Evolutionary conservation across 164 flowering plant genomes (phyloP).

Genomic region (Berberis thunbergii): DNA sequence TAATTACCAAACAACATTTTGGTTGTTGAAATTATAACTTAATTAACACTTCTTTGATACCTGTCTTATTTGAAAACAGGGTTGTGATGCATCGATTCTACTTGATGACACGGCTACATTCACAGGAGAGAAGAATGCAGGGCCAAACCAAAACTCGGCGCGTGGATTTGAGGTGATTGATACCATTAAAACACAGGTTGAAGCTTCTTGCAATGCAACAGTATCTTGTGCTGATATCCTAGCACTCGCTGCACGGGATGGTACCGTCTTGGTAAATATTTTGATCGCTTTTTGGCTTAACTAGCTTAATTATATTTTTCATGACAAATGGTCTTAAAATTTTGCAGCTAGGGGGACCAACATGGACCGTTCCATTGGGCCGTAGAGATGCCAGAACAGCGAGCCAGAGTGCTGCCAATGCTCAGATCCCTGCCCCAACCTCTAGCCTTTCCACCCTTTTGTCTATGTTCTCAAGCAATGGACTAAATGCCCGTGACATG

Average conservation of each 20-base stretch:
- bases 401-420: constrained; percentile 26
- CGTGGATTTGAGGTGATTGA: constrained; percentile 43
- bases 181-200: constrained; percentile 32
- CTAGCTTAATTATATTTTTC: neutral
- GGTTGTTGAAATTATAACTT: too few relatives aligned
- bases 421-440: constrained; percentile 23
- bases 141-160: constrained; percentile 24
- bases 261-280: constrained; percentile 22
- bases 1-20: too few relatives aligned
- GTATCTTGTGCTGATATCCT: constrained; percentile 52
- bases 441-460: constrained; percentile 20
- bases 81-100: constrained; percentile 50
- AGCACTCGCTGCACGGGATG: constrained; percentile 40
- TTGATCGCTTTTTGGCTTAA: too few relatives aligned
- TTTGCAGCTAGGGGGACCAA: constrained; percentile 33
- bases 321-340: neutral
- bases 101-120: constrained; percentile 36
- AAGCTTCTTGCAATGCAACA: constrained; percentile 25
- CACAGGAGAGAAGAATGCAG: constrained; percentile 37
- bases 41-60: neutral
- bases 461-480: constrained; percentile 23
- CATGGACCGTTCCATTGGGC: constrained; percentile 32
- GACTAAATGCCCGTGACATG: constrained; percentile 27
- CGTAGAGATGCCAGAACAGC: constrained; percentile 37
- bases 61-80: constrained; percentile 14